Percentiles rank a stretch among this genome's conserved stretches.
phyloP scores from a whole-genome alignment of 352 stramenopile species.

The Globisporangium viniferum region DNA sequence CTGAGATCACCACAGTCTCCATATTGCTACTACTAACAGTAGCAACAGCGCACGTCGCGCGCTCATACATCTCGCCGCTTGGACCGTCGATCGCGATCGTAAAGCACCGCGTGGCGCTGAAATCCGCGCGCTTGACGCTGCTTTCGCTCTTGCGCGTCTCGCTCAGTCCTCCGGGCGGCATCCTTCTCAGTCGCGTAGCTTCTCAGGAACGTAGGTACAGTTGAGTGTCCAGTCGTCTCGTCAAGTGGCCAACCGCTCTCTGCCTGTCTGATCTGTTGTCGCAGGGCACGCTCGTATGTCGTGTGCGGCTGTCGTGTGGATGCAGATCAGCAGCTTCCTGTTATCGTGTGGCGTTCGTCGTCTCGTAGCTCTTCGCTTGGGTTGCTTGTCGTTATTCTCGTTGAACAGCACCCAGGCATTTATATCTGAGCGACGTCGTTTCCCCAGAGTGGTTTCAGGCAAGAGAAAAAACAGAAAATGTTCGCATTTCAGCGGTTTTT shows the following conservation, averaged over 20 bases:
- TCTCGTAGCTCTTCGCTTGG: neutral
- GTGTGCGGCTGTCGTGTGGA: neutral
- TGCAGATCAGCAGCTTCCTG: neutral
- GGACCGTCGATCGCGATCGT: constrained; percentile 6
- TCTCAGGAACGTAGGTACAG: neutral
- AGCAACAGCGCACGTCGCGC: neutral
- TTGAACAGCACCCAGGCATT: neutral
- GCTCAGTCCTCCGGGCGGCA: constrained; percentile 6
- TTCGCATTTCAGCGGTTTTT: no score
- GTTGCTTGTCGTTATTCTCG: neutral
- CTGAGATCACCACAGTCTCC: neutral
- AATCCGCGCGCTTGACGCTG: constrained; percentile 10
- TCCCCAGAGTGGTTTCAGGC: constrained; percentile 6
- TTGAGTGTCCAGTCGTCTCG: neutral
- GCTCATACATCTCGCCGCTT: neutral
- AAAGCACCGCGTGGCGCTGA: constrained; percentile 15
- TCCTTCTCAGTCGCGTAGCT: neutral
- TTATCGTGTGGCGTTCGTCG: neutral
- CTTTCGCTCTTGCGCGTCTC: neutral
- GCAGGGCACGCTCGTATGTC: neutral
- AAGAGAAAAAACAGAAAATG: neutral
- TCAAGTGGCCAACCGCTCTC: neutral
- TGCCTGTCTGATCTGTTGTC: neutral
- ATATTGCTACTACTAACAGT: neutral
- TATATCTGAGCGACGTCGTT: constrained; percentile 4